Conservation (phyloP, 768 basidiomycete genomes). For the Lactarius psammicola region DNA sequence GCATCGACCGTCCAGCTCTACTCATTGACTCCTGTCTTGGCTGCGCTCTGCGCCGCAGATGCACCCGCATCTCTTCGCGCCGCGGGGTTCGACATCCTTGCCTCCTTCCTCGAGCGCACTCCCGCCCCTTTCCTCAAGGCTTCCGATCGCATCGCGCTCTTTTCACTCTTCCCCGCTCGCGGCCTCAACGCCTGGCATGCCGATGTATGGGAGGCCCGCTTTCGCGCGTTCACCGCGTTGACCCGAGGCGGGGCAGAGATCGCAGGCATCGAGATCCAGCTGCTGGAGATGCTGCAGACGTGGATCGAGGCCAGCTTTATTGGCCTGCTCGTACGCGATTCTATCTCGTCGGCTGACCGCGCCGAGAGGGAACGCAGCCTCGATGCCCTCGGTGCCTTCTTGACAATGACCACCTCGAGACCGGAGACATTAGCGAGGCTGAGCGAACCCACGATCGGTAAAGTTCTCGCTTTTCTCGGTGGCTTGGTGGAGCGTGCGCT, state of each 20-base stretch:
- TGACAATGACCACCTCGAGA: conserved; percentile 50
- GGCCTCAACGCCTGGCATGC: conserved; percentile 48
- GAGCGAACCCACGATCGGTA: conserved; percentile 54
- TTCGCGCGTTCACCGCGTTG: conserved; percentile 64
- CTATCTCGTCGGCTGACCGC: conserved; percentile 39
- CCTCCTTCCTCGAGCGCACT: conserved; percentile 64
- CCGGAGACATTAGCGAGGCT: conserved; percentile 58
- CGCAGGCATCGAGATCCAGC: conserved; percentile 58
- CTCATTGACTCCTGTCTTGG: conserved; percentile 57
- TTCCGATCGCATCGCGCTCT: conserved; percentile 60
- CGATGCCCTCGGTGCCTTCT: conserved; percentile 56
- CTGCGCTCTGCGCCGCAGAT: conserved; percentile 53
- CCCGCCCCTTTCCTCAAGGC: conserved; percentile 48
- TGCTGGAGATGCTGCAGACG: conserved; percentile 54
- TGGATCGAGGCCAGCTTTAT: conserved; percentile 72
- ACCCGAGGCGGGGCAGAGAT: conserved; percentile 60
- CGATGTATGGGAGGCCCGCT: conserved; percentile 71
- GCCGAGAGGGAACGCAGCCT: conserved; percentile 64
- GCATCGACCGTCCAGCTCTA: conserved; percentile 44
- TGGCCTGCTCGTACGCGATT: conserved; percentile 39
- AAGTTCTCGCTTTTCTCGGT: conserved; percentile 61
- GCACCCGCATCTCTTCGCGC: conserved; percentile 59
- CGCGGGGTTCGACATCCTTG: conserved; percentile 69
- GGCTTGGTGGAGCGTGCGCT: conserved; percentile 55
- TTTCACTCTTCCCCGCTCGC: conserved; percentile 57